Conservation (phyloP, 306 rosid genomes). For the Aeschynomene evenia region DNA sequence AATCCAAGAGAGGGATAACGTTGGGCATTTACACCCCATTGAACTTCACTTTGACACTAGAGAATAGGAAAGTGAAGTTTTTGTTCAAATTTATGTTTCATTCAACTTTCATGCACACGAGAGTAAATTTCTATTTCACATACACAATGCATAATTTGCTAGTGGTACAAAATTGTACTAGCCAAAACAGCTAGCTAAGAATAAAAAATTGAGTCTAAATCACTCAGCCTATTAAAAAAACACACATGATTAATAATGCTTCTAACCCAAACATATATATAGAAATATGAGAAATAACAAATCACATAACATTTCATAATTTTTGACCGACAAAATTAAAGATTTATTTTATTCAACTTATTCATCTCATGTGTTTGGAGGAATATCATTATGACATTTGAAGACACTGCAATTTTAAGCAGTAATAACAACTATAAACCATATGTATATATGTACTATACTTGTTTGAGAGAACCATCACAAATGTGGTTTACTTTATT, state of each 20-base stretch:
- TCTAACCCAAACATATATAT: not conserved
- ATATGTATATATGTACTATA: not conserved
- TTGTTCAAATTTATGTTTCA: not conserved
- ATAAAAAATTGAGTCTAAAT: too few species aligned
- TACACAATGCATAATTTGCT: not conserved
- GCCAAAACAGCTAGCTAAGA: too few species aligned
- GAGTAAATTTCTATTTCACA: not conserved
- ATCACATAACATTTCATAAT: not conserved
- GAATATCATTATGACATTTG: conserved; percentile 25
- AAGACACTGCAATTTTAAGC: conserved; percentile 19
- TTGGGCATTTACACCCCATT: too few species aligned
- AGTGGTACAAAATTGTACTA: too few species aligned
- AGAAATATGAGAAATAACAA: not conserved
- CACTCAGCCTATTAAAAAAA: too few species aligned
- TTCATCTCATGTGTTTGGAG: conserved; percentile 1
- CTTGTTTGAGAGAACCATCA: conserved; percentile 38
- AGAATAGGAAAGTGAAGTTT: too few species aligned
- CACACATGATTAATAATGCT: not conserved
- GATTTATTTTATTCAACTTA: not conserved
- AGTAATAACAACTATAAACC: not conserved
- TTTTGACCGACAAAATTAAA: not conserved
- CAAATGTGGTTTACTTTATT: conserved; percentile 53
- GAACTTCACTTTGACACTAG: too few species aligned
- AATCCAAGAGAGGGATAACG: too few species aligned
- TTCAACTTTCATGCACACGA: not conserved